Conservation (phyloP, 176 grass and related monocot genomes). For the Raddia distichophylla region DNA sequence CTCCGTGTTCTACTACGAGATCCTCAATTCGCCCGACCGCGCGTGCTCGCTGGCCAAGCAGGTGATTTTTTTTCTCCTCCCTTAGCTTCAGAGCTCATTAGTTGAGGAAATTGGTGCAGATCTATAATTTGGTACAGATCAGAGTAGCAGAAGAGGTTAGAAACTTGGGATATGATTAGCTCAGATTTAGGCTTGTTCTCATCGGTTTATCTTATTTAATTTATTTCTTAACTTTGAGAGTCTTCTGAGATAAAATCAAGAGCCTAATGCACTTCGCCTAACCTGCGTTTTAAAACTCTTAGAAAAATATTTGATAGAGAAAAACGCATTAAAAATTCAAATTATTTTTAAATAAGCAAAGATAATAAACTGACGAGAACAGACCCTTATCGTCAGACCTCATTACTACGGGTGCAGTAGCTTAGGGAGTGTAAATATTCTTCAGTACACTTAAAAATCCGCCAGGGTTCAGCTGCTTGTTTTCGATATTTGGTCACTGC, state of each 20-base stretch:
- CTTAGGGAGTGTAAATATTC: conserved; percentile 9
- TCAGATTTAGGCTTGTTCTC: too few relatives aligned
- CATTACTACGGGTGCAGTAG: neutral
- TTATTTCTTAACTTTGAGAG: too few relatives aligned
- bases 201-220: too few relatives aligned
- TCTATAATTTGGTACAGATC: conserved; percentile 6
- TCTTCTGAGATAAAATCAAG: too few relatives aligned
- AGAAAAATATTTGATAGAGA: too few relatives aligned
- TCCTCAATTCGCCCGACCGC: conserved; percentile 95
- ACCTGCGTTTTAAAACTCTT: too few relatives aligned
- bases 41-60: conserved; percentile 94
- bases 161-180: neutral
- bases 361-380: too few relatives aligned
- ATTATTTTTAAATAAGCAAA: too few relatives aligned
- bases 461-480: neutral
- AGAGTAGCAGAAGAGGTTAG: neutral
- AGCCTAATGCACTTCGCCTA: too few relatives aligned
- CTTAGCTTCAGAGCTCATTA: neutral
- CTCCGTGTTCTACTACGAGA: conserved; percentile 99
- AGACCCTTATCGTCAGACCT: neutral
- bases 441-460: conserved; percentile 19
- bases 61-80: conserved; percentile 40
- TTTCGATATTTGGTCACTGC: conserved; percentile 19
- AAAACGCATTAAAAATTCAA: too few relatives aligned
- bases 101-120: neutral